Percentiles rank a stretch among this genome's conserved stretches.
These are phyloP conservation scores for Phlegmacium glaucopus DNA, from an alignment of 768 basidiomycete species.

Conservation along the genomic window DNA sequence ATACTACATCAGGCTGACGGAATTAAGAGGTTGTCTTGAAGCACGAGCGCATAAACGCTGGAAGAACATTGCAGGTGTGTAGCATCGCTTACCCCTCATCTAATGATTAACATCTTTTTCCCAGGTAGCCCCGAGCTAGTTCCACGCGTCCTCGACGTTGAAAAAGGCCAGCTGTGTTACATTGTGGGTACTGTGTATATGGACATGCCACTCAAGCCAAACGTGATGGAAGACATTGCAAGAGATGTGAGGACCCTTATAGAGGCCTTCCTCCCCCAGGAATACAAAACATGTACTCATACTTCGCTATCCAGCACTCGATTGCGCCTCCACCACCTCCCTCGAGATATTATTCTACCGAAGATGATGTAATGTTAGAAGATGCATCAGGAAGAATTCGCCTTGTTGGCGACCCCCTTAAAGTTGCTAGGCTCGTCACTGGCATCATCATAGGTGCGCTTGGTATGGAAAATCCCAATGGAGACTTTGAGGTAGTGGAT, in stretches of 20 bases:
- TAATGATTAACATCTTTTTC: not conserved
- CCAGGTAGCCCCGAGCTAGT: slow-evolving; percentile 68
- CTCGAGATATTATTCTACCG: slow-evolving; percentile 69
- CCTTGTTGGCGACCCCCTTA: slow-evolving; percentile 74
- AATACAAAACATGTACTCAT: not conserved
- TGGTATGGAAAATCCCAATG: slow-evolving; percentile 83
- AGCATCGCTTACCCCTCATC: not conserved
- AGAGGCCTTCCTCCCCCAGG: no score
- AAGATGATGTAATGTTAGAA: slow-evolving; percentile 87
- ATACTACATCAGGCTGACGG: slow-evolving; percentile 45
- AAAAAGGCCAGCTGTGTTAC: slow-evolving; percentile 82
- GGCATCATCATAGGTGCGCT: slow-evolving; percentile 89
- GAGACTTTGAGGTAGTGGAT: slow-evolving; percentile 94
- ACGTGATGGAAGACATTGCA: slow-evolving; percentile 93
- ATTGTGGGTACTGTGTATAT: slow-evolving; percentile 95
- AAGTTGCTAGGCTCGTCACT: slow-evolving; percentile 69
- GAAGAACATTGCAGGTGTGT: slow-evolving; percentile 38
- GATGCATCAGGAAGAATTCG: slow-evolving; percentile 93
- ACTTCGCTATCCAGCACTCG: slow-evolving; percentile 58
- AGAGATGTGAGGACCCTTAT: slow-evolving; percentile 90
- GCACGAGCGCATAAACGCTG: slow-evolving; percentile 38
- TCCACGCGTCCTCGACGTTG: slow-evolving; percentile 83
- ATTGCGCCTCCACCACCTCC: slow-evolving; percentile 80
- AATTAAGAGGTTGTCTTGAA: slow-evolving; percentile 39
- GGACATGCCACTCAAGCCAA: slow-evolving; percentile 99